Conservation (phyloP, 345 rosid species). For the Gossypium ekmanianum region DNA sequence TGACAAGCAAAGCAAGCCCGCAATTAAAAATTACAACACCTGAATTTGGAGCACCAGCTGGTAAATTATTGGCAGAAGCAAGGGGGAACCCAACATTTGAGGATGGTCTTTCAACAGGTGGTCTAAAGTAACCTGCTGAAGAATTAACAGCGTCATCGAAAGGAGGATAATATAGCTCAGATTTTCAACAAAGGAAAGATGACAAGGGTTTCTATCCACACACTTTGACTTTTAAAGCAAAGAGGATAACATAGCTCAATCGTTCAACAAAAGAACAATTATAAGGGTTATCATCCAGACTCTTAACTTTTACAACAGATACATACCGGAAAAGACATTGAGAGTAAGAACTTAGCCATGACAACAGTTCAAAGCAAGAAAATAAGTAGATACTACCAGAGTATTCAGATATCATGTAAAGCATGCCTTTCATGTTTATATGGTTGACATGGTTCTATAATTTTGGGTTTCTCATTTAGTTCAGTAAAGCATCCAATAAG, state of each 20-base stretch:
- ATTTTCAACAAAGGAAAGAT: background rate
- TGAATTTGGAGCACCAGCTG: conserved; percentile 52
- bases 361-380: conserved; percentile 1
- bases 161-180: conserved; percentile 7
- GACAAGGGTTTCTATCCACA: background rate
- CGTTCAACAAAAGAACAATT: too few relatives aligned
- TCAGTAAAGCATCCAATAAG: background rate
- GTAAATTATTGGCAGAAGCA: conserved; percentile 43
- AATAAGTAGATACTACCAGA: background rate
- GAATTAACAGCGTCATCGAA: conserved; percentile 22
- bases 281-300: background rate
- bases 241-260: background rate
- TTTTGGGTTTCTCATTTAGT: background rate
- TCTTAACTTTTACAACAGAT: background rate
- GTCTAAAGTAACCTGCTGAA: conserved; percentile 67
- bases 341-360: background rate
- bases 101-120: conserved; percentile 59
- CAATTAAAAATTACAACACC: conserved; percentile 29
- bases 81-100: conserved; percentile 56
- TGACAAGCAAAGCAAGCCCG: conserved; percentile 5
- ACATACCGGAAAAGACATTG: background rate
- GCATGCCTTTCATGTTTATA: background rate
- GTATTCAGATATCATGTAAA: background rate
- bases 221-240: background rate
- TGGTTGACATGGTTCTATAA: background rate